A percentile compares a stretch with the other conserved stretches of the same genome.
These are phyloP conservation scores for Krasilnikovozyma curviuscula DNA, from an alignment of 768 basidiomycete species.

Conservation along the genomic window DNA sequence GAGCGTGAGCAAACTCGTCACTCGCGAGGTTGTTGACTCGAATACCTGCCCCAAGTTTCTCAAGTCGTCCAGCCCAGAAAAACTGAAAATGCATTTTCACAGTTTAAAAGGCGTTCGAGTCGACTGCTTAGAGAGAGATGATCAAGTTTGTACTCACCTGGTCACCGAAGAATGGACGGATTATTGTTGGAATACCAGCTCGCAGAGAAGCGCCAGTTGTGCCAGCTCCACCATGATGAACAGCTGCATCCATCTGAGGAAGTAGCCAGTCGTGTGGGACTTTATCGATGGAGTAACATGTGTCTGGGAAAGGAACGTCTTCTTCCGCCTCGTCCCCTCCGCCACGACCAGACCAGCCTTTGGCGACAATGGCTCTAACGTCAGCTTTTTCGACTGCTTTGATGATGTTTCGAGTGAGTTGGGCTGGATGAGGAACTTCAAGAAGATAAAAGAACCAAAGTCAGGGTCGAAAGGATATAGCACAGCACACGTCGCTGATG, in stretches of 20 bases:
- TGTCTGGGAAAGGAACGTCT: constrained; percentile 34
- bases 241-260: constrained; percentile 37
- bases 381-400: constrained; percentile 45
- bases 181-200: constrained; percentile 38
- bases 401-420: constrained; percentile 38
- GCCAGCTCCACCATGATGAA: constrained; percentile 54
- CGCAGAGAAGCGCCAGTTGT: constrained; percentile 47
- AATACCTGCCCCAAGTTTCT: constrained; percentile 25
- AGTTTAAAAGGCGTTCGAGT: constrained; percentile 24
- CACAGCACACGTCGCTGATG: constrained; percentile 29
- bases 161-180: constrained; percentile 52
- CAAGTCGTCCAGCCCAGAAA: background rate
- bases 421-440: constrained; percentile 40
- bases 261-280: constrained; percentile 40
- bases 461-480: background rate
- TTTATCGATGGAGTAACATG: constrained; percentile 41
- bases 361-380: constrained; percentile 47
- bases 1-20: constrained; percentile 36
- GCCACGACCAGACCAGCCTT: constrained; percentile 44
- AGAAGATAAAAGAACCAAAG: background rate
- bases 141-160: constrained; percentile 46
- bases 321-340: constrained; percentile 26
- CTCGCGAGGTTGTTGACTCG: constrained; percentile 33
- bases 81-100: background rate
- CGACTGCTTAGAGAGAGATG: background rate